Conservation (phyloP, 257 asterid genomes). For the Knoxia roxburghii region DNA sequence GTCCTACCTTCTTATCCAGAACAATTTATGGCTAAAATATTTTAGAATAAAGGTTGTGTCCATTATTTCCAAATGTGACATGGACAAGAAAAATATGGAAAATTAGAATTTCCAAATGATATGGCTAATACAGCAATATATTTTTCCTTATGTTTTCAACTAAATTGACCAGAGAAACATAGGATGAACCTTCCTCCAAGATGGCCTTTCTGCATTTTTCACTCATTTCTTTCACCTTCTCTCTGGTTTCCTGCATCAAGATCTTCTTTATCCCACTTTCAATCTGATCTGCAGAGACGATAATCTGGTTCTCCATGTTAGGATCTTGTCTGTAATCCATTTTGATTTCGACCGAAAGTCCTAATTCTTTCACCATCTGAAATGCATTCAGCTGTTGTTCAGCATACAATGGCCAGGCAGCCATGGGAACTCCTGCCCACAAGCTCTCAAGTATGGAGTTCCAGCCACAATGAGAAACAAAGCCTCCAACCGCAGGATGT, state of each 20-base stretch:
- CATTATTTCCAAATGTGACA: too few species aligned
- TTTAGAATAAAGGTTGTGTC: too few species aligned
- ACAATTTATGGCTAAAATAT: too few species aligned
- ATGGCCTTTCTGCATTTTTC: constrained; percentile 18
- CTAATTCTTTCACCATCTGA: constrained; percentile 22
- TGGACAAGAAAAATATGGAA: too few species aligned
- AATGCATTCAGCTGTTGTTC: constrained; percentile 33
- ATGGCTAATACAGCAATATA: not conserved
- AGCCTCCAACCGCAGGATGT: constrained; percentile 27
- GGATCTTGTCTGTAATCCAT: constrained; percentile 25
- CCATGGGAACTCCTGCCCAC: constrained; percentile 32
- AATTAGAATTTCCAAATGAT: too few species aligned
- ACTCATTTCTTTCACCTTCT: constrained; percentile 16
- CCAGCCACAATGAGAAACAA: constrained; percentile 32
- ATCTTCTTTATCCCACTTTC: constrained; percentile 18
- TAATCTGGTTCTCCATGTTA: constrained; percentile 10
- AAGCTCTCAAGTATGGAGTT: constrained; percentile 23
- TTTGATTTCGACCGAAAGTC: constrained; percentile 16
- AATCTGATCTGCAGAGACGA: constrained; percentile 18
- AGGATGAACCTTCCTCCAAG: constrained; percentile 21
- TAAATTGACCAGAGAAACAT: constrained; percentile 12
- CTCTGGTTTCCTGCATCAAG: constrained; percentile 10
- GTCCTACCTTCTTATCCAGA: too few species aligned
- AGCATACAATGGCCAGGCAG: constrained; percentile 32
- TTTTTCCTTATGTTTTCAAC: not conserved